Evolutionary conservation across 768 basidiomycete species (phyloP), one percentile per base, ranked within the genome.

Genomic region (Naematelia encephala): DNA sequence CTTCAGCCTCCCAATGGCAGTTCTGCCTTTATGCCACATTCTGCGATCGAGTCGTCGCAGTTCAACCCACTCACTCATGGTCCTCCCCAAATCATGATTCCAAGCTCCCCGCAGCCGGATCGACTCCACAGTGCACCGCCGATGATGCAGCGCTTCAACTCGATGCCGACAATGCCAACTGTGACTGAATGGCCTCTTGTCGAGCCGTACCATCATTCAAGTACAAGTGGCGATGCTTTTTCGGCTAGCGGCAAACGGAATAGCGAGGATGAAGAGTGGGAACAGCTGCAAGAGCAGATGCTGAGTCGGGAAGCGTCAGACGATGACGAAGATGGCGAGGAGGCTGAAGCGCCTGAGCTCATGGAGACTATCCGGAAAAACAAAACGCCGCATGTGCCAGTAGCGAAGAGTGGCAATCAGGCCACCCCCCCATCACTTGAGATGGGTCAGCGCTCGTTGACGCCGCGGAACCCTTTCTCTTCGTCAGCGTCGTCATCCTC

Each of bases 61-160:
- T 58, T 59, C 34, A 53, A 47, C 44, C 54, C 60, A n/a, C 54
- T 61, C 42, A 43, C 56, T 45, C 54, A 57, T 11, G 48, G 34
- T 46, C 54, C 54, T 23, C 42, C 60, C 13, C 64, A 63, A 50
- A 21, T 57, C 42, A 49, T 59, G n/a, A 29, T 51, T n/a, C 27
- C 30, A 1, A 53, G 42, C 4, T 8, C 51, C 12, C 29, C 51
- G 1, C 54, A 54, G n/a, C 44, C 29, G 26, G 56, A 53, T 51
- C 58, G 68, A 28, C 54, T 72, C 3, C 67, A 67, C 34, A 64
- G 62, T 19, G 70, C 70, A 21, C 70, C 70, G 0, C 65, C 70
- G 5, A 52, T 43, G 13, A 42, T 72, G 22, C 59, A 65, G 23
- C 55, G 70, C 3, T 72, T 67, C 63, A 59, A 68, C 50, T 67